Percentiles rank a stretch among this genome's conserved stretches.
phyloP scores from a whole-genome alignment of 345 rosid genomes.

The Ceriops zippeliana region DNA sequence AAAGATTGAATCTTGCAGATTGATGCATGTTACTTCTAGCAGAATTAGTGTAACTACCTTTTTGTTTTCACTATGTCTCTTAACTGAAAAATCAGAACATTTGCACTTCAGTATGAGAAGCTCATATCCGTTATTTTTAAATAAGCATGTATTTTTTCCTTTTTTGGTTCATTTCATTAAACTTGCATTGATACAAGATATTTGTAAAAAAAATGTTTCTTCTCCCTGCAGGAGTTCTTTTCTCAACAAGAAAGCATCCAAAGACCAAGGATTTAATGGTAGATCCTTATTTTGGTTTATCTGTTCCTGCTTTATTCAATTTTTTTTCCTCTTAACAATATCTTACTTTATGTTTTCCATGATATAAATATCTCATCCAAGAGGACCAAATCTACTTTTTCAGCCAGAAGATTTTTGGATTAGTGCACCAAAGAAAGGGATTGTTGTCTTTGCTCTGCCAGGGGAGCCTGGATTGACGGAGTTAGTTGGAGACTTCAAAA shows the following conservation, averaged over 20 bases:
- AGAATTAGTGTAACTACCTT: too few relatives aligned
- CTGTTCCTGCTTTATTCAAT: conserved; percentile 8
- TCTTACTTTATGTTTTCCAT: conserved; percentile 5
- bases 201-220: conserved; percentile 14
- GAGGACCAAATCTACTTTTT: conserved; percentile 10
- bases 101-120: too few relatives aligned
- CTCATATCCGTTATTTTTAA: too few relatives aligned
- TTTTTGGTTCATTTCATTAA: background rate
- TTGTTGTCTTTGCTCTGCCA: conserved; percentile 81
- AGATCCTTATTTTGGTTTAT: conserved; percentile 8
- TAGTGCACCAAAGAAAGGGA: conserved; percentile 76
- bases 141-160: background rate
- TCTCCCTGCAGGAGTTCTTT: conserved; percentile 55
- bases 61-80: too few relatives aligned
- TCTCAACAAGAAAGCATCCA: conserved; percentile 72
- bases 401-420: conserved; percentile 97
- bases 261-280: conserved; percentile 83
- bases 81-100: too few relatives aligned
- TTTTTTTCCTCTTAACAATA: background rate
- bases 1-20: too few relatives aligned
- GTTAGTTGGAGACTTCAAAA: conserved; percentile 77
- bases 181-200: background rate
- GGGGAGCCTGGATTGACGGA: conserved; percentile 88
- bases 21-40: too few relatives aligned
- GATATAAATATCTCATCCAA: conserved; percentile 15